Base-by-base conservation (phyloP, 176 grass and related monocot genomes). In the Melocanna baccifera region DNA sequence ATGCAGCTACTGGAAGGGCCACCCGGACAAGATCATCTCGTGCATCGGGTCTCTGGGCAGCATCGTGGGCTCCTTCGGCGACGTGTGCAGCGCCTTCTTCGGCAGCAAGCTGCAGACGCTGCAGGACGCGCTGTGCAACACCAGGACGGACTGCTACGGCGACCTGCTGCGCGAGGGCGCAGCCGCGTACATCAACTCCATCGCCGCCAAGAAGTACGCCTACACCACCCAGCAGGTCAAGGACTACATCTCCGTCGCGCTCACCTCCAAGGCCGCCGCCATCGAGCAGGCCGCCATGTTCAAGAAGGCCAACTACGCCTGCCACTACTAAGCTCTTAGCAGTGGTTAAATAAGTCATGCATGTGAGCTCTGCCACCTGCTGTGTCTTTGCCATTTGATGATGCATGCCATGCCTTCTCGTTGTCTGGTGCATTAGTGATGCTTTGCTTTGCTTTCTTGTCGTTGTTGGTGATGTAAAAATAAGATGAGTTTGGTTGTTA, bases 111-210 rank as follows among this genome's bases (percentile, higher is more conserved):
- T 88, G 34, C 58, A 86, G 56, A 95, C 83, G 42, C 78, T 95
- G n/a, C 56, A 91, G 61, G 96, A 98, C 64, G 96, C 96, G 42
- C 82, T 98, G 73, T 76, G 89, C 81, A 95, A 91, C 85, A 65
- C 85, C 26, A 82, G 89, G 42, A 86, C 9, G 30, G 93, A 93
- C 85, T 89, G 89, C 74, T 86, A 91, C 74, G 91, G 96, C 61
- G 91, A 90, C 72, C 91, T 98, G 42, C 90, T 95, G 39, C 89
- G 87, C 0, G 93, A 98, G 76, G 96, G 93, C 62, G 91, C 96
- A 40, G 96, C 96, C 40, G 87, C 96, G 0, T 94, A 87, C 66
- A 94, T 98, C 87, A 98, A 98, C 87, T 87, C 96, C 73, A 15
- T 93, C 67, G 92, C 84, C 58, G 65, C 86, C 74, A 43, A 67